These are phyloP conservation scores for Daldinia caldariorum DNA, from an alignment of 495 filamentous ascomycete genomes.

Conservation along the genomic window DNA sequence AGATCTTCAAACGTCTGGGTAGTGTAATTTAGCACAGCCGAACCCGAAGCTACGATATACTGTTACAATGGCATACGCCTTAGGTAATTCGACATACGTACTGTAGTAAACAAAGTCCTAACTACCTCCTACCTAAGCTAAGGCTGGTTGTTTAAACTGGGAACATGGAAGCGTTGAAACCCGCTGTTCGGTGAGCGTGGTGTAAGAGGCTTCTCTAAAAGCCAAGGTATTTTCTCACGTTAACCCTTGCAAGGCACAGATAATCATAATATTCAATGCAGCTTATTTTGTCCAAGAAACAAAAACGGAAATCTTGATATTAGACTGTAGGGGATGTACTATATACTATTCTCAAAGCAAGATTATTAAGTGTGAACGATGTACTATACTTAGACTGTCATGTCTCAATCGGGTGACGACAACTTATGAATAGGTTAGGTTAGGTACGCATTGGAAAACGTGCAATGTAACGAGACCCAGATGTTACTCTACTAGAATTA, in stretches of 20 bases:
- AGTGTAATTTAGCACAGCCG: conserved; percentile 7
- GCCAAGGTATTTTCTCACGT: conserved; percentile 17
- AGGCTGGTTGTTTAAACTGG: conserved; percentile 15
- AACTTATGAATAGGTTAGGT: background rate
- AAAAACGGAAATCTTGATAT: conserved; percentile 4
- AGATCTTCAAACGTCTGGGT: background rate
- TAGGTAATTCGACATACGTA: background rate
- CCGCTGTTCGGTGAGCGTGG: conserved; percentile 26
- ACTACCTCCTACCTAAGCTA: background rate
- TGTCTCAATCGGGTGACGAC: no score
- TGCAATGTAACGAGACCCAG: conserved; percentile 25
- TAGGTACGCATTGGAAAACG: background rate
- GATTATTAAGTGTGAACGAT: background rate
- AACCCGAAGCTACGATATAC: background rate
- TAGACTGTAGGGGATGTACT: conserved; percentile 27
- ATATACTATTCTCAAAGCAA: background rate
- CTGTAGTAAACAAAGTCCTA: conserved; percentile 6
- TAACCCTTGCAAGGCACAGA: conserved; percentile 19
- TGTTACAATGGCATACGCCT: conserved; percentile 7
- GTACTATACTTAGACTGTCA: background rate
- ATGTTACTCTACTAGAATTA: conserved; percentile 33
- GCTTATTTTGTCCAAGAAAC: background rate
- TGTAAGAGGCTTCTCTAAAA: conserved; percentile 19
- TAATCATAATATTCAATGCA: conserved; percentile 8
- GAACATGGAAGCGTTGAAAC: conserved; percentile 1